These are phyloP conservation scores for Lactarius hatsudake DNA, from an alignment of 768 basidiomycete species.

Conservation along the genomic window DNA sequence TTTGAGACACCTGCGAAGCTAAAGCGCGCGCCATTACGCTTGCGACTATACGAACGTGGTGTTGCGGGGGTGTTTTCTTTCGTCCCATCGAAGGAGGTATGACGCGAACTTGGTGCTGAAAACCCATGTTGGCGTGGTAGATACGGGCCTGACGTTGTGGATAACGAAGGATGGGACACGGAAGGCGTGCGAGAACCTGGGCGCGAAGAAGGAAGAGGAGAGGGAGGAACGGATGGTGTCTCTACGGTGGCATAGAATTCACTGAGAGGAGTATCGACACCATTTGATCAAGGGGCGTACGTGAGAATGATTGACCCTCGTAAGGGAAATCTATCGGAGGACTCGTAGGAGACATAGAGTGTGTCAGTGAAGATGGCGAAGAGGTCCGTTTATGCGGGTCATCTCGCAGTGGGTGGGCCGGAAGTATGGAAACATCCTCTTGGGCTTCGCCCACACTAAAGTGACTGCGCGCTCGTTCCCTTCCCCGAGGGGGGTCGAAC, in stretches of 20 bases:
- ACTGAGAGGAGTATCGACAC: conserved; percentile 1
- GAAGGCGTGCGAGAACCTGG: not conserved
- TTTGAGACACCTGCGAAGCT: conserved; percentile 23
- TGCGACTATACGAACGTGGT: conserved; percentile 22
- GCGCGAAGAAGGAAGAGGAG: not conserved
- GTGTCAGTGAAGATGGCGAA: not conserved
- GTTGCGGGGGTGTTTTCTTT: not conserved
- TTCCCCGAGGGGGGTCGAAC: not conserved
- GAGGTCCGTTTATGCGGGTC: not conserved
- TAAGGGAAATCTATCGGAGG: not conserved
- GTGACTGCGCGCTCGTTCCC: conserved; percentile 29
- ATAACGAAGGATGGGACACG: not conserved
- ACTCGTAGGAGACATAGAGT: not conserved
- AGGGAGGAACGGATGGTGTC: not conserved
- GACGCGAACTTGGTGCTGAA: not conserved
- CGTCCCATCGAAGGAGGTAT: not conserved
- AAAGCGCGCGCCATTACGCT: conserved; percentile 17
- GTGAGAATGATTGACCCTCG: conserved; percentile 12
- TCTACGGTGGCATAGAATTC: not conserved
- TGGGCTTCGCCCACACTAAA: conserved; percentile 33
- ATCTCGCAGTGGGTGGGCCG: not conserved
- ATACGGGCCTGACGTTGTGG: not conserved
- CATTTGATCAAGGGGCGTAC: conserved; percentile 2
- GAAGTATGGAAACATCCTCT: not conserved
- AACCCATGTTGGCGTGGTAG: not conserved